Conservation (phyloP, 352 stramenopile species). For the Thalassiosira oceanica region DNA sequence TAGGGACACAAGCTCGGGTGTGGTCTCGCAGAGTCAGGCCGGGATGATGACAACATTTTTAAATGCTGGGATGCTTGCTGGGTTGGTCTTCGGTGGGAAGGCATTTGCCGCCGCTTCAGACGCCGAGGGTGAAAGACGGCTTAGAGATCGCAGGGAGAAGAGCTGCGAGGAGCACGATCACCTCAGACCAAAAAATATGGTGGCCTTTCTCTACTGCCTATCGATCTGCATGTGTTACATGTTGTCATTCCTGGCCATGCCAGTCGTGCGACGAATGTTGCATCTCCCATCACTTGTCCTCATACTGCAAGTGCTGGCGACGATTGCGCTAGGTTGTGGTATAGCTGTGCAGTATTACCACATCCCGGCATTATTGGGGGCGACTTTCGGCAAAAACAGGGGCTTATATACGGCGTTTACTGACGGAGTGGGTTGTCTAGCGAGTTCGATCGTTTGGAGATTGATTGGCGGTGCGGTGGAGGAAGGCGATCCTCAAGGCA, state of each 20-base stretch:
- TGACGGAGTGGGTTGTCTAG: conserved; percentile 66
- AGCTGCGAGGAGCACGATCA: conserved; percentile 19
- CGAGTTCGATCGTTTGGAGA: conserved; percentile 67
- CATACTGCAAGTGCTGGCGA: conserved; percentile 65
- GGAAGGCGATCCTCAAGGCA: conserved; percentile 57
- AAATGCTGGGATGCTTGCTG: conserved; percentile 62
- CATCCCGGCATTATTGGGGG: conserved; percentile 71
- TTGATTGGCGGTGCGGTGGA: conserved; percentile 66
- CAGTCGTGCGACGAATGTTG: conserved; percentile 44
- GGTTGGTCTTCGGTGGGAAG: conserved; percentile 62
- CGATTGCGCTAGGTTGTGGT: conserved; percentile 58
- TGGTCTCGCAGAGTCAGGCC: conserved; percentile 53
- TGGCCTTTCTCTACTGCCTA: conserved; percentile 69
- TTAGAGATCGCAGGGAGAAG: conserved; percentile 1
- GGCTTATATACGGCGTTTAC: conserved; percentile 71
- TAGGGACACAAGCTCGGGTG: conserved; percentile 64
- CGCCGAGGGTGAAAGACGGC: conserved; percentile 6
- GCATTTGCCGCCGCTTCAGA: conserved; percentile 50
- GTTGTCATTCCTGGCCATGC: conserved; percentile 68
- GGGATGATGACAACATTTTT: conserved; percentile 67
- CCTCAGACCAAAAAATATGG: conserved; percentile 51
- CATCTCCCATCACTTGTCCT: conserved; percentile 58
- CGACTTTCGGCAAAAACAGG: conserved; percentile 68
- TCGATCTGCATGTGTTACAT: conserved; percentile 71
- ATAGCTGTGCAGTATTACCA: conserved; percentile 76